These are phyloP conservation scores for Mortierella sp. DNA, from an alignment of 371 early-diverging fungal species.

Conservation along the genomic window DNA sequence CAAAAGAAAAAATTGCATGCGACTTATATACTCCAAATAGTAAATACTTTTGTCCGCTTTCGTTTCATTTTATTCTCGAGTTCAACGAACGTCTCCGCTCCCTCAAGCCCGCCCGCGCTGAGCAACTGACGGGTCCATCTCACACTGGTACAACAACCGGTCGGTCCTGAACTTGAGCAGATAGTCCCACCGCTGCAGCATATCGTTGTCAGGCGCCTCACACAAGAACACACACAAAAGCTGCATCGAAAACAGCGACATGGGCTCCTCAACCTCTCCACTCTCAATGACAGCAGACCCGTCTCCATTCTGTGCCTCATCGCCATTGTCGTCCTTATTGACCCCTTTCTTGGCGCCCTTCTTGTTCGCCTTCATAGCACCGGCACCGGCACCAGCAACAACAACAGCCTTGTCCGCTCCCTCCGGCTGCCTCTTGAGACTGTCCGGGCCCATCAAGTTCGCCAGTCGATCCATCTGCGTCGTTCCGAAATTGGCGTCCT, in stretches of 20 bases:
- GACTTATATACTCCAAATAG: too few relatives aligned
- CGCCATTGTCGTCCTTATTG: background rate
- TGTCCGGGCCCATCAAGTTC: background rate
- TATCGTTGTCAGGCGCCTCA: constrained; percentile 2
- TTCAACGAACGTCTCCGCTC: too few relatives aligned
- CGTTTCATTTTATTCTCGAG: too few relatives aligned
- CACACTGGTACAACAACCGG: background rate
- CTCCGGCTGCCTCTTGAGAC: background rate
- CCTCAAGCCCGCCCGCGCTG: background rate
- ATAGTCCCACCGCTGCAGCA: constrained; percentile 10
- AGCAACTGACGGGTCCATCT: background rate
- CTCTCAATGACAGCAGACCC: background rate
- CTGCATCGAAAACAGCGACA: background rate
- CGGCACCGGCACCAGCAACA: background rate
- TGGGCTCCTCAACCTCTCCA: background rate
- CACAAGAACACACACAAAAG: constrained; percentile 2
- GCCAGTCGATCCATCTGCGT: constrained; percentile 2
- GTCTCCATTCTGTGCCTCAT: background rate
- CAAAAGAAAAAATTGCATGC: too few relatives aligned
- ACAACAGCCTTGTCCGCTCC: background rate
- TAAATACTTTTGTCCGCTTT: too few relatives aligned
- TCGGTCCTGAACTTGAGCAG: constrained; percentile 6
- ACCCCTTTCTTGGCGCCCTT: background rate
- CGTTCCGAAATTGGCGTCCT: constrained; percentile 2
- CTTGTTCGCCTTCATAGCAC: background rate